These are phyloP conservation scores for Leccinum disarticulatum DNA, from an alignment of 768 basidiomycete genomes.

Conservation along the genomic window DNA sequence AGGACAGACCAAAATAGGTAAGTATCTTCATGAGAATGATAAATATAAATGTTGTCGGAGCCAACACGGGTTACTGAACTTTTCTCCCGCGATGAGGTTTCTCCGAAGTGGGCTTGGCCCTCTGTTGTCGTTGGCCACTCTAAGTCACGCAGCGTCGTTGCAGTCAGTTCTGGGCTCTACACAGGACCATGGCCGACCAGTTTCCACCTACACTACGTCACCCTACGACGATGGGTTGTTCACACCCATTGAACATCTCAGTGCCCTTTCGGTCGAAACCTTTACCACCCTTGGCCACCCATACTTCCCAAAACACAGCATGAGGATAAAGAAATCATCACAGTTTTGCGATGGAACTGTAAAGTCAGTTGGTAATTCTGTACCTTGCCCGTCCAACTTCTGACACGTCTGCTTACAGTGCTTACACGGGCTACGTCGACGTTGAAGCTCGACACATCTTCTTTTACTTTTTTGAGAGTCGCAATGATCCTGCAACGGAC, in stretches of 20 bases:
- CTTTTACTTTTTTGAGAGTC: conserved; percentile 77
- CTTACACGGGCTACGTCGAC: conserved; percentile 70
- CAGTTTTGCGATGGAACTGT: conserved; percentile 42
- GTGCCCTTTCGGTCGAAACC: conserved; percentile 25
- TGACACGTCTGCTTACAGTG: conserved; percentile 29
- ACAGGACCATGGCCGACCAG: conserved; percentile 3
- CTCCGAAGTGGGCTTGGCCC: conserved; percentile 2
- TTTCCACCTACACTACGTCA: conserved; percentile 1
- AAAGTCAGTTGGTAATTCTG: conserved; percentile 26
- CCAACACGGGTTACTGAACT: no score
- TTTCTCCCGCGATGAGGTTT: conserved; percentile 6
- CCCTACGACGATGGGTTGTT: conserved; percentile 34
- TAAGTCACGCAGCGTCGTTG: conserved; percentile 12
- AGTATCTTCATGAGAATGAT: no score
- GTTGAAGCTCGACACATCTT: conserved; percentile 62
- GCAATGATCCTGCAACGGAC: conserved; percentile 55
- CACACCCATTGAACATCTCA: conserved; percentile 33
- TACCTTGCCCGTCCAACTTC: not conserved
- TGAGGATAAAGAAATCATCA: conserved; percentile 39
- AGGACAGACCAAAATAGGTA: no score
- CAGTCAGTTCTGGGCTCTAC: conserved; percentile 18
- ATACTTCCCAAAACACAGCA: conserved; percentile 42
- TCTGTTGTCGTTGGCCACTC: conserved; percentile 11
- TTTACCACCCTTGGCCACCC: conserved; percentile 45
- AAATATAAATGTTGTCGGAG: no score